phyloP scores from a whole-genome alignment of 164 flowering plant genomes.

The Sextonia rubra region DNA sequence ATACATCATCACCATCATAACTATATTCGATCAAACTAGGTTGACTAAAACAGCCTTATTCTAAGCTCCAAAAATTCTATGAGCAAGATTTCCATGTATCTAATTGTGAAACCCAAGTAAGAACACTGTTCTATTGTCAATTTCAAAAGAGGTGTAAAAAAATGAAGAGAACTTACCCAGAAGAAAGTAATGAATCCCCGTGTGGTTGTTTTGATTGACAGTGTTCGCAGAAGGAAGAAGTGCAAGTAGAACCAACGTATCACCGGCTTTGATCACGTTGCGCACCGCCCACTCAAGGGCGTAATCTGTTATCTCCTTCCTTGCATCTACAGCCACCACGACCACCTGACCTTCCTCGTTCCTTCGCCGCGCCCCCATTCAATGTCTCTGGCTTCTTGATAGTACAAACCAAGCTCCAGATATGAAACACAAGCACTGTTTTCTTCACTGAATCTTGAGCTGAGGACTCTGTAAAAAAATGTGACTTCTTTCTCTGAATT shows the following conservation, averaged over 20 bases:
- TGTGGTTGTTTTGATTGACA: background rate
- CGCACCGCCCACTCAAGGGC: slow-evolving; percentile 37
- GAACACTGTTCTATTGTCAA: background rate
- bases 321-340: slow-evolving; percentile 36
- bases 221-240: slow-evolving; percentile 18
- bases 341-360: slow-evolving; percentile 20
- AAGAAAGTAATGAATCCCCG: slow-evolving; percentile 15
- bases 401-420: background rate
- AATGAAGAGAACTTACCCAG: slow-evolving; percentile 12
- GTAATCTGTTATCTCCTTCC: slow-evolving; percentile 33
- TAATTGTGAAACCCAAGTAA: too few relatives aligned
- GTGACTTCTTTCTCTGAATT: background rate
- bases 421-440: background rate
- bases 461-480: background rate
- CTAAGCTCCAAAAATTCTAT: background rate
- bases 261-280: slow-evolving; percentile 27
- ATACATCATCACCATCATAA: background rate
- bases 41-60: too few relatives aligned
- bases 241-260: slow-evolving; percentile 28
- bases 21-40: background rate
- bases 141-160: background rate
- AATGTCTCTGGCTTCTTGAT: background rate
- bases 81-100: too few relatives aligned
- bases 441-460: background rate
- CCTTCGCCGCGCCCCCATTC: background rate